Conservation (phyloP, 176 grass and related monocot genomes). For the Zoysia japonica region DNA sequence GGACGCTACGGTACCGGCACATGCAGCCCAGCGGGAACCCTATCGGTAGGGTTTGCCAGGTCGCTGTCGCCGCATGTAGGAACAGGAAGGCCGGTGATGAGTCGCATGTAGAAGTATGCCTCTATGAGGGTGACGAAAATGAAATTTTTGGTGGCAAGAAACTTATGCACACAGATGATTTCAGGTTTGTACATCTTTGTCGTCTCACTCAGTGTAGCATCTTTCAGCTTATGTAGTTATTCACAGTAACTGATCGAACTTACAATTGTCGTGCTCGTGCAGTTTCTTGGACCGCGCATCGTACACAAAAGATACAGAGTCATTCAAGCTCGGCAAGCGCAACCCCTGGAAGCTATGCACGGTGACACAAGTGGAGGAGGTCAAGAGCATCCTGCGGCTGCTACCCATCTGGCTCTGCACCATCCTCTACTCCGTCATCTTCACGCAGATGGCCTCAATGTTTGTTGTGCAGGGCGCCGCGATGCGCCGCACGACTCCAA, state of each 20-base stretch:
- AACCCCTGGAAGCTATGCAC: constrained; percentile 80
- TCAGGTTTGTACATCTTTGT: too few relatives aligned
- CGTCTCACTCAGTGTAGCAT: too few relatives aligned
- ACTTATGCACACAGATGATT: constrained; percentile 43
- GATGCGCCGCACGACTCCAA: constrained; percentile 57
- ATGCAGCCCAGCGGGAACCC: constrained; percentile 68
- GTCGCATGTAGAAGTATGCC: constrained; percentile 26
- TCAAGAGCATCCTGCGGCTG: constrained; percentile 79
- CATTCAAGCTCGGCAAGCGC: constrained; percentile 27
- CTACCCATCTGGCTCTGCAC: constrained; percentile 95
- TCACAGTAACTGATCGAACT: too few relatives aligned
- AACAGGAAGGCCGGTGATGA: constrained; percentile 53
- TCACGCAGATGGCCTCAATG: constrained; percentile 97
- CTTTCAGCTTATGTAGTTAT: too few relatives aligned
- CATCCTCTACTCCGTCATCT: constrained; percentile 97
- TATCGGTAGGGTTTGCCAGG: constrained; percentile 59
- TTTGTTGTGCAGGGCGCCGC: constrained; percentile 93
- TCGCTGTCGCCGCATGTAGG: constrained; percentile 59
- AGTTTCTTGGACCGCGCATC: constrained; percentile 86
- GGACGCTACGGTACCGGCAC: constrained; percentile 59
- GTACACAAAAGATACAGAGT: constrained; percentile 12
- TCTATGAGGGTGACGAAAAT: constrained; percentile 64
- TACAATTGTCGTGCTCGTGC: not conserved
- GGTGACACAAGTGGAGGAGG: constrained; percentile 90
- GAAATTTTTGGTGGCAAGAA: constrained; percentile 39